Base-by-base conservation (phyloP, 164 flowering plant genomes). In the Umbilicus rupestris region DNA sequence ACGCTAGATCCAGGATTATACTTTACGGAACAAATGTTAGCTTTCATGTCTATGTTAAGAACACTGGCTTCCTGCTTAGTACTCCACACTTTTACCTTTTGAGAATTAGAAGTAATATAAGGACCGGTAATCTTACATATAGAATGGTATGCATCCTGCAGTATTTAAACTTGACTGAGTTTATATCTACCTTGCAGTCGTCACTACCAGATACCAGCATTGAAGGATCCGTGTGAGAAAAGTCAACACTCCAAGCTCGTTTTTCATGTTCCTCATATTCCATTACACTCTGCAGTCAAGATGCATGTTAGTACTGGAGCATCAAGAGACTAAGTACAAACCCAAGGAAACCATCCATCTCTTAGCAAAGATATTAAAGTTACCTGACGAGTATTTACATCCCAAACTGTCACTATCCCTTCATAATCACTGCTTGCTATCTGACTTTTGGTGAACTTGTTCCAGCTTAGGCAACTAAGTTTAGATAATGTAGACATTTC, bases 381-480 rank as follows among this genome's bases (percentile, higher is more conserved):
- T 78, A 86, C 89, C 94, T 90, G 94, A 45, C 80, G 81, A 31
- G 96, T 93, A 15, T 77, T 77, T 17, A 86, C 86, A 78, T 93
- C 98, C 96, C 96, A 89, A 73, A 94, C 86, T 66, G 94, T 87
- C 39, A 94, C 92, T 66, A 91, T 83, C 41, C 99, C 99, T 58
- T 94, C 99, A 70, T 91, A 91, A 73, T 94, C 97, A 72, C 96
- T 87, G 71, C 93, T 85, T 46, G 96, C 97, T 62, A 94, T 83
- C 58, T 84, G 82, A 71, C 73, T 87, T 75, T 87, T 91, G 0
- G 80, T 80, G 78, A 78, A 81, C 74, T 85, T 87, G 72, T 87
- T 94, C 97, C 99, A 94, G 80, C 99, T 86, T 76, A 94, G 74
- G 80, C 97, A 89, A 78, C 96, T 94, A 37, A 91, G 92, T 74